These are phyloP conservation scores for Podila epicladia DNA, from an alignment of 192 early-diverging fungal genomes.

Conservation along the genomic window DNA sequence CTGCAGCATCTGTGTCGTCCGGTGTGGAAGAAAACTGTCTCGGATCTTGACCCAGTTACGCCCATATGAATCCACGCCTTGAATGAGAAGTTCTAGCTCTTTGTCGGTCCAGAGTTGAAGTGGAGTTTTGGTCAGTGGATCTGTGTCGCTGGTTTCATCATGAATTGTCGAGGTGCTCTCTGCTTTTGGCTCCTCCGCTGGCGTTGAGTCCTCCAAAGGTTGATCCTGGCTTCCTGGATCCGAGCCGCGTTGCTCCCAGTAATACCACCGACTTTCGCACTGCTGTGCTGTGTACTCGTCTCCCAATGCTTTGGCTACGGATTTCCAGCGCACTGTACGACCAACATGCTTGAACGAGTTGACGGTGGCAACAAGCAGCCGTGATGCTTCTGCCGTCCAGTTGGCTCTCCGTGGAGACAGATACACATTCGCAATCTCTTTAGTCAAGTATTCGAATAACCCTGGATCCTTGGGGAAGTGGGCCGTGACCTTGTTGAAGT, in stretches of 20 bases:
- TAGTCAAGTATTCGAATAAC: slow-evolving; percentile 9
- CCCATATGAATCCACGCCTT: slow-evolving; percentile 26
- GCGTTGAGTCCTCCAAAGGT: background rate
- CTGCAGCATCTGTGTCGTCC: slow-evolving; percentile 27
- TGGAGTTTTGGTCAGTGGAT: background rate
- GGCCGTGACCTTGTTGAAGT: slow-evolving; percentile 17
- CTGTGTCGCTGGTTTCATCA: background rate
- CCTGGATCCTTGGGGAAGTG: slow-evolving; percentile 28
- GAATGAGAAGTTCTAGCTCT: slow-evolving; percentile 16
- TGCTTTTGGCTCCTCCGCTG: background rate
- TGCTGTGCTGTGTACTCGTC: slow-evolving; percentile 14
- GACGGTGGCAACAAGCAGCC: slow-evolving; percentile 16
- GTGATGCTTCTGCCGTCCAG: slow-evolving; percentile 17
- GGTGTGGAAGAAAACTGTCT: slow-evolving; percentile 20
- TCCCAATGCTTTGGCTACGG: slow-evolving; percentile 20
- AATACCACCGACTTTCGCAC: slow-evolving; percentile 21
- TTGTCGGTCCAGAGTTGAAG: slow-evolving; percentile 26
- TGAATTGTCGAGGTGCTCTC: background rate
- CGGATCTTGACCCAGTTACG: slow-evolving; percentile 24
- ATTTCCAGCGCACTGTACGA: slow-evolving; percentile 11
- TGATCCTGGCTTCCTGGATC: background rate
- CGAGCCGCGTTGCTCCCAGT: slow-evolving; percentile 15
- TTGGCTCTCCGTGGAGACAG: background rate
- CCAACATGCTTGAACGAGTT: slow-evolving; percentile 13
- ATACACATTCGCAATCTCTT: slow-evolving; percentile 17